phyloP scores from a whole-genome alignment of 139 green algal species.

The Raphidocelis subcapitata region DNA sequence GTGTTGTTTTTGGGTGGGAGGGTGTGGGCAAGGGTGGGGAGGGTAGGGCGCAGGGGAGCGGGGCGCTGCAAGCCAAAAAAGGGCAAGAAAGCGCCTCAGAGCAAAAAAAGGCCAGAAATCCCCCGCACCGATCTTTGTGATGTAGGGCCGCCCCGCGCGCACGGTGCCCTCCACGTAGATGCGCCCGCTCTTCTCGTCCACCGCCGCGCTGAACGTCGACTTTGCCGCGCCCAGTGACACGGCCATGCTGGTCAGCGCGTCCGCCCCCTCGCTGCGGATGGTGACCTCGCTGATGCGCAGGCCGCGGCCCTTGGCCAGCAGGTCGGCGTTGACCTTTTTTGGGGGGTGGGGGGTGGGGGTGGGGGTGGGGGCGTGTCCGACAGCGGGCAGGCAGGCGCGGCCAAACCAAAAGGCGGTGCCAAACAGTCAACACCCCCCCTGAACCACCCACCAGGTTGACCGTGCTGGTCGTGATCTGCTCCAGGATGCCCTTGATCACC shows the following conservation, averaged over 20 bases:
- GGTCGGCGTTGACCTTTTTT: conserved; percentile 97
- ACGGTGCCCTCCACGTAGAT: conserved; percentile 81
- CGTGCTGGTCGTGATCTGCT: conserved; percentile 59
- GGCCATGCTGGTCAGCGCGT: conserved; percentile 62
- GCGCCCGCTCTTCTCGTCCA: conserved; percentile 52
- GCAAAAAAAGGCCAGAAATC: too few relatives aligned
- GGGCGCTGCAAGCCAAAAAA: too few relatives aligned
- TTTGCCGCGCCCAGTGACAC: conserved; percentile 65
- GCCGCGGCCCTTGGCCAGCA: conserved; percentile 87
- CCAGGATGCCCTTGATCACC: conserved; percentile 88
- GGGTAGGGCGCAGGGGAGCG: too few relatives aligned
- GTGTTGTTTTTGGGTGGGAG: too few relatives aligned
- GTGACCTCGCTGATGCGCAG: conserved; percentile 58
- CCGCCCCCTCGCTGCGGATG: conserved; percentile 34
- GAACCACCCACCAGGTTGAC: conserved; percentile 39
- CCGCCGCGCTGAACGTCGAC: conserved; percentile 67
- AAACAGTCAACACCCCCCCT: too few relatives aligned
- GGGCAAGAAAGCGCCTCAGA: too few relatives aligned
- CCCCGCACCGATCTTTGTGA: conserved; percentile 78
- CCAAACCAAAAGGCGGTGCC: too few relatives aligned
- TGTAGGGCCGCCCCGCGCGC: conserved; percentile 60
- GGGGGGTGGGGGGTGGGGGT: conserved; percentile 25
- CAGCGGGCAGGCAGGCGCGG: too few relatives aligned
- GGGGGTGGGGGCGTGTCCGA: too few relatives aligned
- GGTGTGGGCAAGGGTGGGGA: too few relatives aligned